Percentiles rank a stretch among this genome's conserved stretches.
phyloP scores from a whole-genome alignment of 441 rosid genomes.

The Euphorbia celastroides region DNA sequence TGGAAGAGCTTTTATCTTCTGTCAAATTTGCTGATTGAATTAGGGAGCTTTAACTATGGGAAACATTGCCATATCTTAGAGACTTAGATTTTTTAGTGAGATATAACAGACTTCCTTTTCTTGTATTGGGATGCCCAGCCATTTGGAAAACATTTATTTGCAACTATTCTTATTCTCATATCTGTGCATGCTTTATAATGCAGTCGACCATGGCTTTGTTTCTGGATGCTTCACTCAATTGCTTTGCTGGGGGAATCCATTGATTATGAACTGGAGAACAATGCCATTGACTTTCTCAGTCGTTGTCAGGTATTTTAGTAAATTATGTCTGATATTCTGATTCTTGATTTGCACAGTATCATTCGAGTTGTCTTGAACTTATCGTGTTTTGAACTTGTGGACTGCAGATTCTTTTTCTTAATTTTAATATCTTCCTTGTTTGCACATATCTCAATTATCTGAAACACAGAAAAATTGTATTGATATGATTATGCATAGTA shows the following conservation, averaged over 20 bases:
- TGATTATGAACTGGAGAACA: conserved; percentile 49
- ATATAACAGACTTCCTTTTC: not conserved
- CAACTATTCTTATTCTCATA: not conserved
- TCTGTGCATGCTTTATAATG: not conserved
- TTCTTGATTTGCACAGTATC: not conserved
- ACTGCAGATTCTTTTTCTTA: not conserved
- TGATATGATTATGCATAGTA: not conserved
- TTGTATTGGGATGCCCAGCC: not conserved
- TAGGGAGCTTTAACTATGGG: not conserved
- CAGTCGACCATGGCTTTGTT: conserved; percentile 97
- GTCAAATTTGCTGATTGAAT: not conserved
- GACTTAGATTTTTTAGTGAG: not conserved
- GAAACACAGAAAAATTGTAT: not conserved
- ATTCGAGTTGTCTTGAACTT: not conserved
- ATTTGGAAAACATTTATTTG: not conserved
- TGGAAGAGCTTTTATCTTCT: not conserved
- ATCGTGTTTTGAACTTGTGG: not conserved
- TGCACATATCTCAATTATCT: not conserved
- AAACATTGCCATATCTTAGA: not conserved
- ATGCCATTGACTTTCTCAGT: conserved; percentile 55
- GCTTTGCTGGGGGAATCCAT: conserved; percentile 67
- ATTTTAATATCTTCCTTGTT: not conserved
- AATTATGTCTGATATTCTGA: not conserved
- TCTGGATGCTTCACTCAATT: conserved; percentile 88
- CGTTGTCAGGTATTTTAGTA: conserved; percentile 66